Percentiles rank a stretch among this genome's conserved stretches.
These are phyloP conservation scores for Penicillium sp. DNA, from an alignment of 2,329 filamentous ascomycete species.

Conservation along the genomic window DNA sequence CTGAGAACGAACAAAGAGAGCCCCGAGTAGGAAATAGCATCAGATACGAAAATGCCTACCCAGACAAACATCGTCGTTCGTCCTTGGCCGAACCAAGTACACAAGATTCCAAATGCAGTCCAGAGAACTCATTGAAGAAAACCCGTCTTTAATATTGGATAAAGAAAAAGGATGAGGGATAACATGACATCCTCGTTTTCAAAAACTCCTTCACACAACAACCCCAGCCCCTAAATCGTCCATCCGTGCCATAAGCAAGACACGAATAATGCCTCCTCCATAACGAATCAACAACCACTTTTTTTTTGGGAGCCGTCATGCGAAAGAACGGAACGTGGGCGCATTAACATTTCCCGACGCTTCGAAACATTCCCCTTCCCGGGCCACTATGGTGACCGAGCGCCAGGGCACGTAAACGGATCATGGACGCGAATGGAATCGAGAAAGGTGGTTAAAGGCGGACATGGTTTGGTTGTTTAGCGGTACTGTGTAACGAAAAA, in stretches of 20 bases:
- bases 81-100: neutral
- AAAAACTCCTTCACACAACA: constrained; percentile 33
- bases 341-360: constrained; percentile 14
- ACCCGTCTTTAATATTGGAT: constrained; percentile 35
- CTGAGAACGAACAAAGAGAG: neutral
- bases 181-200: constrained; percentile 32
- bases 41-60: neutral
- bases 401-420: constrained; percentile 32
- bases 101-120: neutral
- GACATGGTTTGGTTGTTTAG: constrained; percentile 31
- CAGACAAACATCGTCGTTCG: neutral
- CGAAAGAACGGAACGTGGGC: constrained; percentile 18
- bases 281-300: constrained; percentile 16
- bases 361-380: constrained; percentile 24
- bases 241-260: constrained; percentile 22
- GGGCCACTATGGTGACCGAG: constrained; percentile 22
- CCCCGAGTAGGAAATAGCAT: neutral
- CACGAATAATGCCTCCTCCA: constrained; percentile 20
- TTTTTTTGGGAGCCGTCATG: constrained; percentile 22
- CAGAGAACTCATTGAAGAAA: constrained; percentile 23
- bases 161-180: constrained; percentile 29
- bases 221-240: constrained; percentile 28
- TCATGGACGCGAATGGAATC: constrained; percentile 34
- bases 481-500: constrained; percentile 29
- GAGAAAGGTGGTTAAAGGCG: constrained; percentile 22